Evolutionary conservation across 805 yeast species (phyloP).

Genomic region (Scheffersomyces amazonensis): DNA sequence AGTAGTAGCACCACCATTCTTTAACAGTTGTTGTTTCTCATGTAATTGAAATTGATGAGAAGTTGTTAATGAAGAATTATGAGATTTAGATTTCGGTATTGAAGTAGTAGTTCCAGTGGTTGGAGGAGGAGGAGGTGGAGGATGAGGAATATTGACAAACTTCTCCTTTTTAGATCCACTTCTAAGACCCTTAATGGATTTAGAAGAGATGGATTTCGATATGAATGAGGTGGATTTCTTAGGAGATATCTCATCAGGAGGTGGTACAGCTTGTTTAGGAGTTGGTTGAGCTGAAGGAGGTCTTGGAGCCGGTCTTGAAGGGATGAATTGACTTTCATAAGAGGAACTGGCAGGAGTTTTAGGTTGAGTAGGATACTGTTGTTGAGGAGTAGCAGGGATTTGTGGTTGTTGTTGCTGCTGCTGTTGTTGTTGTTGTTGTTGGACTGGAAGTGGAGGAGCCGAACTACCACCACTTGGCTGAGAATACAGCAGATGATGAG

Average conservation of each 20-base stretch:
- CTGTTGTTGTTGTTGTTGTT: conserved; percentile 3
- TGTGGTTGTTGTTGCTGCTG: background rate
- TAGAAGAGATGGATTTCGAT: conserved; percentile 33
- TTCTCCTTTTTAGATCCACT: conserved; percentile 22
- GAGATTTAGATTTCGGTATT: conserved; percentile 43
- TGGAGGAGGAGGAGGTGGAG: conserved; percentile 16
- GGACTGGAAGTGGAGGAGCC: conserved; percentile 3
- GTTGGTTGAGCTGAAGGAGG: conserved; percentile 35
- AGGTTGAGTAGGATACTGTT: conserved; percentile 11
- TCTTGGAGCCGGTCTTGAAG: conserved; percentile 67
- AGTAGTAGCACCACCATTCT: conserved; percentile 26
- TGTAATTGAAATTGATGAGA: conserved; percentile 23
- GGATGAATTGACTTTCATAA: conserved; percentile 49
- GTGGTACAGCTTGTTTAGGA: conserved; percentile 4
- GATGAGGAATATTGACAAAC: conserved; percentile 8
- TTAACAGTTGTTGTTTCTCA: conserved; percentile 14
- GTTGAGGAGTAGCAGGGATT: conserved; percentile 16
- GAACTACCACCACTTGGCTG: background rate
- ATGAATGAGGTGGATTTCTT: conserved; percentile 1
- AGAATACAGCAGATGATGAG: background rate
- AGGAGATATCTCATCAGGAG: no score
- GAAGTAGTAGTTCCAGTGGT: conserved; percentile 9
- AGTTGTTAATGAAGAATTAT: conserved; percentile 32
- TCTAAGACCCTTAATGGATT: conserved; percentile 31
- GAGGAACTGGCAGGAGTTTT: conserved; percentile 21